Base-by-base conservation (phyloP, 768 basidiomycete species). In the Amylocystis lapponica region DNA sequence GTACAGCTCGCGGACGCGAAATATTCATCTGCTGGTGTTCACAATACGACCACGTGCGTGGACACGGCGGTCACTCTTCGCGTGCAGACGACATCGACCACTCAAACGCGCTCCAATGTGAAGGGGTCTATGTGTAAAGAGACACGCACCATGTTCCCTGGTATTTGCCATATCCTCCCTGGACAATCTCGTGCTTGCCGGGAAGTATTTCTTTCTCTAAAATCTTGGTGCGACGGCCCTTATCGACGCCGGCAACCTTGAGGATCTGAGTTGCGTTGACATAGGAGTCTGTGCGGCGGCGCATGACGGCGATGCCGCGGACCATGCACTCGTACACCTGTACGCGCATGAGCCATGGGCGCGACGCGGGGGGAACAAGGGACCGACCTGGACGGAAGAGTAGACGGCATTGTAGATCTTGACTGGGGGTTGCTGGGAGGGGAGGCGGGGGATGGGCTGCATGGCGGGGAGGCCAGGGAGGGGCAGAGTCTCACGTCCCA, bases 181-280 rank as follows among this genome's bases (percentile, higher is more conserved):
- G 96, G 5, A 99, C 91, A 62, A 98, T 98, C 65, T 99, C 95
- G 64, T 96, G 91, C 65, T 86, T 85, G 36, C 92, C 93, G 44
- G 87, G 86, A 32, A 94, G 76, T 49, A 99, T 91, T 68, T 99
- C 95, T 64, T 94, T 96, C 74, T 98, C 88, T 12, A 91, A 71
- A 41, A 98, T 96, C 76, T 97, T 97, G 13, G 95, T 97, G 30
- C 96, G 77, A 33, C 86, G 79, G 1, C 93, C 93, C 66, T 99
- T 99, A 70, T 95, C 92, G 48, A 98, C 87, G 31, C 96, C 96
- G 5, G 95, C 94, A 29, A 99, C 95, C 67, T 99, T 99, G 54
- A 99, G 80, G 49, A 99, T 97, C 65, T 99, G 96, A 2, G 96
- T 98, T 54, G 96, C 96, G 71, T 99, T 99, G 51, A 99, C 88